Base-by-base conservation (phyloP, 352 stramenopile genomes). In the Plasmopara viticola region DNA sequence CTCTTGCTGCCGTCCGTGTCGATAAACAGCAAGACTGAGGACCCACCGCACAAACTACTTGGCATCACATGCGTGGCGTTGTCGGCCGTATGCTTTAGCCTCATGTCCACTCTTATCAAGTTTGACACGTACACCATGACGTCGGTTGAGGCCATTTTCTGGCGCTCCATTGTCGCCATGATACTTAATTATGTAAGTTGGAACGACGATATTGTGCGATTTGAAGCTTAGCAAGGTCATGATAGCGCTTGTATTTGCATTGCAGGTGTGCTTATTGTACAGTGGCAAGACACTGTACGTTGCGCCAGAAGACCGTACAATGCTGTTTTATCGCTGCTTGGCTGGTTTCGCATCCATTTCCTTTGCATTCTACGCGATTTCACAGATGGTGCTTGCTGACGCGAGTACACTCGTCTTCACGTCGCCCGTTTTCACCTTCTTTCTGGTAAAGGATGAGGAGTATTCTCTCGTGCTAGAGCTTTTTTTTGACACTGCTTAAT, bases 51-150 rank as follows among this genome's bases (percentile, higher is more conserved):
- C 59, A 63, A 64, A 35, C 57, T 89, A 17, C 48, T 83, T 9
- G 81, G 78, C 38, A 78, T 92, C 29, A 62, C 68, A 46, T 84
- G 66, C 51, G 78, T 92, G 17, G 81, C 81, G 10, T 51, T 73
- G 29, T 92, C 81, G 33, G 78, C 81, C 25, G 70, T 92, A 39
- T 89, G 77, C 62, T 92, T 92, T 57, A 87, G 74, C 49, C 62
- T 89, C 68, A 89, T 90, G 78, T 89, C 82, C 13, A 88, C 74
- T 13, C 65, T 89, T 44, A 45, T 89, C 67, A 92, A 92, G 73
- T 86, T 76, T 51, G 75, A 75, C 37, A 86, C 76, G 38, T 84
- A 69, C 65, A 72, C 57, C 34, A 87, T 90, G 75, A 80, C 77
- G n/a, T 84, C 82, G 7, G 78, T 90, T 46, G 82, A 90, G 46